Evolutionary conservation across 352 stramenopile genomes (phyloP), one percentile per base, ranked within the genome.

Genomic region (Globisporangium splendens): DNA sequence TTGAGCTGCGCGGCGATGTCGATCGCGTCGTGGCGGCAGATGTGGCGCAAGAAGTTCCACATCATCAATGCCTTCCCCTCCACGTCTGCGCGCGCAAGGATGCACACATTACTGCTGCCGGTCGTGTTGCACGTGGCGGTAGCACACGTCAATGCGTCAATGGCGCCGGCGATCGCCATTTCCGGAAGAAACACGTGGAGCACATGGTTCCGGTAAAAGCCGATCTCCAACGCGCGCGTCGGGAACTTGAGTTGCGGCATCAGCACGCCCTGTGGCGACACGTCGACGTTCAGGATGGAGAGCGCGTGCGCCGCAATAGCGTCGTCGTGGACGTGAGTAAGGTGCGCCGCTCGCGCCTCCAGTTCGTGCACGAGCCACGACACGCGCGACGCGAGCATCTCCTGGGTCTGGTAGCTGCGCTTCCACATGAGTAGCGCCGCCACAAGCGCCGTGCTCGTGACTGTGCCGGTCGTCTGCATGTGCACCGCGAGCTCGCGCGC

Each of bases 181-280:
- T 96, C 83, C 1, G 71, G 77, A 7, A 93, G 44, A 35, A 96
- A 94, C 46, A 89, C 63, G 56, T 95, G 81, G 0, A 95, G 63
- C 53, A 95, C 57, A 41, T 95, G 83, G 56, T 96, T 96, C 5
- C 88, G 83, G 62, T 95, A 95, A 57, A 93, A 96, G 6, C 72
- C 79, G 5, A 96, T 55, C 51, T 89, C 78, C 1, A 96, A 63
- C 35, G 86, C 77, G 33, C 78, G 74, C 48, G 77, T 82, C 33
- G 83, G 75, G 46, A 80, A 87, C 49, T 79, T 61, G 11, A 89
- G 55, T 12, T 88, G 72, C 5, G 81, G 67, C n/a, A 58, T 33
- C 13, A 91, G 54, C 24, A 90, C 74, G n/a, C 64, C 58, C 12
- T 74, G 72, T 1, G 56, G 10, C 8, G 65, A 70, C 3, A 77